Conservation (phyloP, 345 rosid species). For the Arabis hirsuta region DNA sequence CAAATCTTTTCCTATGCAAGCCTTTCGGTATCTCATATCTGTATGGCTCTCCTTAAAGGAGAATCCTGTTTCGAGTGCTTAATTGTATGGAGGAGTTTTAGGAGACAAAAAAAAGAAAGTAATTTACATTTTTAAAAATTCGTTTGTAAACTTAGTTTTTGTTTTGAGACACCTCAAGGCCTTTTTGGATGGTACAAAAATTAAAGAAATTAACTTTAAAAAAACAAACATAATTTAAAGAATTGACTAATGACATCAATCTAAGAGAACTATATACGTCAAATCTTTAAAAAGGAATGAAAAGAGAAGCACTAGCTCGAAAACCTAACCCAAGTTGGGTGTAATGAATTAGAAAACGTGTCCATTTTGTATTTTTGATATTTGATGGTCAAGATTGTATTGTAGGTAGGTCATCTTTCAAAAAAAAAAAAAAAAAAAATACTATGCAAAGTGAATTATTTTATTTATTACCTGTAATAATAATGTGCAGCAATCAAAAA, state of each 20-base stretch:
- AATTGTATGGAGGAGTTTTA: no score
- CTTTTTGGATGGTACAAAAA: no score
- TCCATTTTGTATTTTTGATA: conserved; percentile 1
- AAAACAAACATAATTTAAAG: not conserved
- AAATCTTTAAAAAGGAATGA: conserved; percentile 3
- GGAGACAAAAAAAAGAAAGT: no score
- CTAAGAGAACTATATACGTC: not conserved
- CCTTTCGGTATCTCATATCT: no score
- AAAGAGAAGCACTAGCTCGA: conserved; percentile 39
- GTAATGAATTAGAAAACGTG: conserved; percentile 32
- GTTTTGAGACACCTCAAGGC: no score
- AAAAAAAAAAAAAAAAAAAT: no score
- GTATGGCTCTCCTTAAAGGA: no score
- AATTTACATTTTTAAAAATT: no score
- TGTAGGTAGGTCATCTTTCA: conserved; percentile 32
- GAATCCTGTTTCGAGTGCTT: no score
- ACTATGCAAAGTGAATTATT: conserved; percentile 15
- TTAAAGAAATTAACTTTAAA: not conserved
- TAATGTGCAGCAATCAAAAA: not conserved
- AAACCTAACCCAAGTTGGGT: conserved; percentile 39
- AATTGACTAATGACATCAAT: not conserved
- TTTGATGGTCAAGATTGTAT: not conserved
- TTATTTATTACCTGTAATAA: not conserved
- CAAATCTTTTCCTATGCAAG: no score
- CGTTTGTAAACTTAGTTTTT: no score